phyloP scores from a whole-genome alignment of 495 filamentous ascomycete species.

The Lichenothelia convexa region DNA sequence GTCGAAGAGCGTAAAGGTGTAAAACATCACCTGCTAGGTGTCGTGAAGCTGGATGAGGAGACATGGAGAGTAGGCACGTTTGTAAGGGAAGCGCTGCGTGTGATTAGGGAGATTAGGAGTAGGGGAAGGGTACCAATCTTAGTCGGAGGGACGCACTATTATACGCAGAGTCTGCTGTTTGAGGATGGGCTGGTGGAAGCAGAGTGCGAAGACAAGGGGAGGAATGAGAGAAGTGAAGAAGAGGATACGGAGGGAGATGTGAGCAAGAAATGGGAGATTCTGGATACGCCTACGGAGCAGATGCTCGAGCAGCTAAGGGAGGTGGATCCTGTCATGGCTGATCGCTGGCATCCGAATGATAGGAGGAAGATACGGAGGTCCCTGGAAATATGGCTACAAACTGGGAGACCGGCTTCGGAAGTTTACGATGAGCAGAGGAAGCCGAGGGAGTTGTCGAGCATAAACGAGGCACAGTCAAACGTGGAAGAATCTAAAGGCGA shows the following conservation, averaged over 20 bases:
- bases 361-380: constrained; percentile 75
- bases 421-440: constrained; percentile 61
- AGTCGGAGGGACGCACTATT: constrained; percentile 91
- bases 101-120: constrained; percentile 59
- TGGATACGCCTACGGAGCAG: constrained; percentile 46
- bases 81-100: constrained; percentile 40
- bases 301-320: constrained; percentile 53
- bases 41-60: constrained; percentile 50
- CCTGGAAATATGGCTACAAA: constrained; percentile 71
- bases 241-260: constrained; percentile 15
- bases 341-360: constrained; percentile 87
- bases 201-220: constrained; percentile 12
- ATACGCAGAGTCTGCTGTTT: constrained; percentile 75
- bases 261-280: constrained; percentile 42
- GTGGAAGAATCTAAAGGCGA: not conserved
- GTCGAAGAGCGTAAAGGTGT: constrained; percentile 57
- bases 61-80: constrained; percentile 71
- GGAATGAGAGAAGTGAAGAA: constrained; percentile 7
- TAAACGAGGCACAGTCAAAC: not conserved
- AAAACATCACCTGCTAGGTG: constrained; percentile 75
- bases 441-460: constrained; percentile 7
- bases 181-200: constrained; percentile 38
- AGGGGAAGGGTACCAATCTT: constrained; percentile 72
- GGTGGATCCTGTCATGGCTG: constrained; percentile 80
- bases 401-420: constrained; percentile 64